Conservation (phyloP, 2,329 filamentous ascomycete species). For the Trichoderma koningii region DNA sequence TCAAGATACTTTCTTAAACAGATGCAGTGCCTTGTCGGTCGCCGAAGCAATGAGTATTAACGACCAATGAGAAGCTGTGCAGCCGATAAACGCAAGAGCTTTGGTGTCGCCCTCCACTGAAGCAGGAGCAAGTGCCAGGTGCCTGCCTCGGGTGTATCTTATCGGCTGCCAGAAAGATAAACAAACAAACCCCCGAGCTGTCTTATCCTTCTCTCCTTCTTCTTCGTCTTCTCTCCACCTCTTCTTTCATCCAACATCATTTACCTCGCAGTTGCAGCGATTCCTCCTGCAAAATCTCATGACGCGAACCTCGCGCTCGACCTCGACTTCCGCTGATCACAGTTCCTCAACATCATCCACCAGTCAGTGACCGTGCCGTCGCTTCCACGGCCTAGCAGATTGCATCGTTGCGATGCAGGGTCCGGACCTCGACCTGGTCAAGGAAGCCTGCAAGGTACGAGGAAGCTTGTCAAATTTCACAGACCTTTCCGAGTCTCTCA, state of each 20-base stretch:
- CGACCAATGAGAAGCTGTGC: neutral
- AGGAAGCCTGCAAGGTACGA: slow-evolving; percentile 5
- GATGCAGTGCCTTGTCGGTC: neutral
- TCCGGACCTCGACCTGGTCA: neutral
- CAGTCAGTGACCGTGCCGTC: neutral
- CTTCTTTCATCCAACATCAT: too few species aligned
- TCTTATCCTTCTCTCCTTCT: too few species aligned
- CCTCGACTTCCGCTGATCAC: neutral
- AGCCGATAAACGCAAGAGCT: neutral
- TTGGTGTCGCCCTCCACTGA: neutral
- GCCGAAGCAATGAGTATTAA: neutral
- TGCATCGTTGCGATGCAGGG: neutral
- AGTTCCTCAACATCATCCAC: neutral
- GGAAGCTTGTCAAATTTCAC: neutral
- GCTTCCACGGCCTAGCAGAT: neutral
- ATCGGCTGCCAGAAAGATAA: neutral
- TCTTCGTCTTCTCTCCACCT: too few species aligned
- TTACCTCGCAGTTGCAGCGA: too few species aligned
- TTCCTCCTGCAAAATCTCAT: neutral
- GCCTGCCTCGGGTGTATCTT: slow-evolving; percentile 15
- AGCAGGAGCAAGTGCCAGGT: neutral
- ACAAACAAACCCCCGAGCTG: neutral
- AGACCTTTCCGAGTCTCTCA: neutral
- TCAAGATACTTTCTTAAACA: neutral
- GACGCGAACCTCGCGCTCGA: neutral